These are phyloP conservation scores for Malania oleifera DNA, from an alignment of 164 flowering plant genomes.

Conservation along the genomic window DNA sequence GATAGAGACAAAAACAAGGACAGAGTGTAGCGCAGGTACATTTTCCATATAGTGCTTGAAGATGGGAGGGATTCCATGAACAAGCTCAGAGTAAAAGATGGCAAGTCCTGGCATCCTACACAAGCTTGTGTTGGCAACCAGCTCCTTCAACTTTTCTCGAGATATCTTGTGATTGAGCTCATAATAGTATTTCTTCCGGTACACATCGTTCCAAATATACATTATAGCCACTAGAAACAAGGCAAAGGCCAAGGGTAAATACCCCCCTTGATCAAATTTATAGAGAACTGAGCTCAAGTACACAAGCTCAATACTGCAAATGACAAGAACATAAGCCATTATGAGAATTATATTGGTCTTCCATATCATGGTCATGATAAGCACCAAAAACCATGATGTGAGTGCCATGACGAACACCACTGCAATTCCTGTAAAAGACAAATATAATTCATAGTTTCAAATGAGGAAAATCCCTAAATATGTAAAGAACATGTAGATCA, in stretches of 20 bases:
- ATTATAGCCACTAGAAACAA: neutral
- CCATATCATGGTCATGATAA: neutral
- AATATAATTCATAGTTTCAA: no score
- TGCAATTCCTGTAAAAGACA: neutral
- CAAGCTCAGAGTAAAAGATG: slow-evolving; percentile 1
- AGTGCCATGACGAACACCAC: slow-evolving; percentile 1
- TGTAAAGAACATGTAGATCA: neutral
- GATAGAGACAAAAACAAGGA: neutral
- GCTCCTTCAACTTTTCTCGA: neutral
- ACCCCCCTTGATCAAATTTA: no score
- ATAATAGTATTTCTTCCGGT: neutral
- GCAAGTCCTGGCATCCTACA: neutral
- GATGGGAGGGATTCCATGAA: slow-evolving; percentile 1
- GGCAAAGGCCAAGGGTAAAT: no score
- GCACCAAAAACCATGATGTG: neutral
- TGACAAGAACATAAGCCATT: no score
- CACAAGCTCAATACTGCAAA: no score
- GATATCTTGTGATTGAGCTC: neutral
- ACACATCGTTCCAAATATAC: neutral
- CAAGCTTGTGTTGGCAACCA: neutral
- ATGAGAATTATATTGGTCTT: neutral
- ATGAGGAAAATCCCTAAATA: neutral
- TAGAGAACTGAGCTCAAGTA: no score
- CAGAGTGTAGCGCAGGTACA: neutral
- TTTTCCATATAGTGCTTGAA: no score